Evolutionary conservation across 1,139 yeast genomes (phyloP).

Genomic region (Suhomyces kunorum): DNA sequence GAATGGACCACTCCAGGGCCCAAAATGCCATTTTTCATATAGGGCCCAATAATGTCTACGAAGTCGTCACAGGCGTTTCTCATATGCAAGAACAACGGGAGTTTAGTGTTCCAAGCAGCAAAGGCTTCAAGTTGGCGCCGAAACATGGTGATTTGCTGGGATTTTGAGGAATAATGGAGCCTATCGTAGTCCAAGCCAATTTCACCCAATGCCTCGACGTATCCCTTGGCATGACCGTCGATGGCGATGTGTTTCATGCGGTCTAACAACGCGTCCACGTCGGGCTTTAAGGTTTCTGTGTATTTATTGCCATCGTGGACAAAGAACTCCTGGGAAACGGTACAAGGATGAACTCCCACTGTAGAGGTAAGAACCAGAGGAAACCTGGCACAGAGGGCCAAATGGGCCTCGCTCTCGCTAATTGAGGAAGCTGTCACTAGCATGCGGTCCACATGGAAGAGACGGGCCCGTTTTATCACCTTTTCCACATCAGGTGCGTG

Average conservation of each 20-base stretch:
- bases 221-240: constrained; percentile 50
- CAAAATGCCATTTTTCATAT: constrained; percentile 44
- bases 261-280: constrained; percentile 40
- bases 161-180: constrained; percentile 68
- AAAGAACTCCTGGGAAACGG: constrained; percentile 63
- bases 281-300: constrained; percentile 26
- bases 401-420: constrained; percentile 55
- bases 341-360: constrained; percentile 94
- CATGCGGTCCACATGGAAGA: constrained; percentile 65
- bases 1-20: constrained; percentile 74
- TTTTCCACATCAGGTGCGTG: constrained; percentile 69
- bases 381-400: constrained; percentile 34
- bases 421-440: constrained; percentile 83
- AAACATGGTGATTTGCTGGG: constrained; percentile 68
- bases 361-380: constrained; percentile 57
- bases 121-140: constrained; percentile 69
- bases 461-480: constrained; percentile 67
- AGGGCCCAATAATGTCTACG: constrained; percentile 57
- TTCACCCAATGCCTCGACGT: constrained; percentile 83
- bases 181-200: constrained; percentile 94
- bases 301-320: constrained; percentile 18
- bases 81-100: constrained; percentile 89
- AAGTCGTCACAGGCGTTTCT: constrained; percentile 87
- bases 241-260: constrained; percentile 51
- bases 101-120: constrained; percentile 43